phyloP scores from a whole-genome alignment of 2,329 filamentous ascomycete species.

The Hansfordia pulvinata region DNA sequence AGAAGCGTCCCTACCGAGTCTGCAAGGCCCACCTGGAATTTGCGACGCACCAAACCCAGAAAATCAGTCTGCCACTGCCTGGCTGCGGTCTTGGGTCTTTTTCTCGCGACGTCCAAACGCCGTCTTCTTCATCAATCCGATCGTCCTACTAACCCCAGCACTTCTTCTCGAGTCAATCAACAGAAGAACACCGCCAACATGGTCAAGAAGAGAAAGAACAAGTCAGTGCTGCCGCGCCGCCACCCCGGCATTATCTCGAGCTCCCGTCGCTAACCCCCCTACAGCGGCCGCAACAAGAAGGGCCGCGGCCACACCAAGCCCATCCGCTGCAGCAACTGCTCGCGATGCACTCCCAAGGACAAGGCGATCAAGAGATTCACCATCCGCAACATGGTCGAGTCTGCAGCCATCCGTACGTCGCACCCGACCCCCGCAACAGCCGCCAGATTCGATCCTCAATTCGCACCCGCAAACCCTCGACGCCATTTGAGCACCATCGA shows the following conservation, averaged over 20 bases:
- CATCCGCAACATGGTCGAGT: slow-evolving; percentile 99
- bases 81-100: too few relatives aligned
- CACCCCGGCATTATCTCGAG: slow-evolving; percentile 1
- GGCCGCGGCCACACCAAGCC: slow-evolving; percentile 99
- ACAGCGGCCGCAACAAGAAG: slow-evolving; percentile 98
- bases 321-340: slow-evolving; percentile 68
- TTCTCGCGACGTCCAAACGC: too few relatives aligned
- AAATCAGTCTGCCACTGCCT: too few relatives aligned
- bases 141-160: too few relatives aligned
- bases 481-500: too few relatives aligned
- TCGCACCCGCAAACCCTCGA: too few relatives aligned
- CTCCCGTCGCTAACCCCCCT: slow-evolving; percentile 10
- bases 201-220: slow-evolving; percentile 62
- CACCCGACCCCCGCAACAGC: not conserved
- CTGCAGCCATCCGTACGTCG: slow-evolving; percentile 93
- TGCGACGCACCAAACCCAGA: too few relatives aligned
- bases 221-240: slow-evolving; percentile 28
- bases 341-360: slow-evolving; percentile 91
- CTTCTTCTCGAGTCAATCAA: slow-evolving; percentile 3
- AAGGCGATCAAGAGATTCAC: slow-evolving; percentile 99
- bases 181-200: slow-evolving; percentile 44
- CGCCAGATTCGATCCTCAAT: too few relatives aligned
- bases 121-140: too few relatives aligned
- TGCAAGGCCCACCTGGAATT: too few relatives aligned
- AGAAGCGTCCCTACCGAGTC: too few relatives aligned